Base-by-base conservation (phyloP, 108 stramenopile genomes). In the Fragilaria radians region DNA sequence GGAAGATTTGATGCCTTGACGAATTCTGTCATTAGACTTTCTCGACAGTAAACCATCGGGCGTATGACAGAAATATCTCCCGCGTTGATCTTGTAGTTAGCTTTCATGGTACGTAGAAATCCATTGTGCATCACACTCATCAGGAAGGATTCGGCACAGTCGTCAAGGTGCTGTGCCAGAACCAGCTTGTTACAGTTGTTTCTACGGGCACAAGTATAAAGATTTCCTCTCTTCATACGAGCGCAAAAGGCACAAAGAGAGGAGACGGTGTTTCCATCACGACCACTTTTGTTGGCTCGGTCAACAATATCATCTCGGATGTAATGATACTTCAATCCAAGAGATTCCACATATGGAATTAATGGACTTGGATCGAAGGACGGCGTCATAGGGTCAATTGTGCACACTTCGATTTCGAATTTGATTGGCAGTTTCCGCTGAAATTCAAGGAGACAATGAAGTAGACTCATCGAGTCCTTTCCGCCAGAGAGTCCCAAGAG, bases 61-160 rank as follows among this genome's bases (percentile, higher is more conserved):
- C 98, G 92, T 51, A 98, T 98, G 0, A 99, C 94, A n/a, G 88
- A 77, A 14, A 98, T 50, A 55, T 97, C 96, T 0, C 88, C 92
- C 4, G 87, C 81, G 61, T 96, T 95, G 61, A 95, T 95, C 67
- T 76, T 58, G 66, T 99, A 99, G 53, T 96, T 82, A 28, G 98
- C 97, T 63, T 91, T 94, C 95, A 97, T 97, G 28, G 97, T 97
- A 48, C 98, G 76, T 1, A 96, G 66, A 57, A 95, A 95, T 17
- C 98, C 98, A 69, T 99, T 99, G 69, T 98, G 95, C 72, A 99
- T 89, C 7, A 89, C 86, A 64, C 85, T 89, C 98, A 99, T 99
- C 61, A 99, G 77, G 59, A 99, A 96, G 2, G 93, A 93, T 76
- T 99, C 98, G 1, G 94, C 95, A 53, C 92, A 81, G 63, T 99